Evolutionary conservation across 352 stramenopile genomes (phyloP).

Genomic region (Phytopythium boreale): DNA sequence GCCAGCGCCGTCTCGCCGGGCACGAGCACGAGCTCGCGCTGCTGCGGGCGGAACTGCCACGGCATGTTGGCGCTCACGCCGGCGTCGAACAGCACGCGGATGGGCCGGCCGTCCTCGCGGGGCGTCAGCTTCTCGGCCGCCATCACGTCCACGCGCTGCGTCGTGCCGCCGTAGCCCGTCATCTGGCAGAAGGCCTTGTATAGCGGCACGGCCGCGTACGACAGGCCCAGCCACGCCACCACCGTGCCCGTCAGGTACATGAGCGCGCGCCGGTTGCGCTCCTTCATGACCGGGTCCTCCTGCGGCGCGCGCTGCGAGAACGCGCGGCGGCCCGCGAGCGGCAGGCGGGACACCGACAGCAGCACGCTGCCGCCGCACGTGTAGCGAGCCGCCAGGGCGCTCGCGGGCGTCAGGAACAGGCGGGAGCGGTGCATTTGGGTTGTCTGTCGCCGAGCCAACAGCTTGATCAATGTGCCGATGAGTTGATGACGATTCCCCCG

Average conservation of each 20-base stretch:
- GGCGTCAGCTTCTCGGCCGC: slow-evolving; percentile 87
- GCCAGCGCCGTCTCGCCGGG: slow-evolving; percentile 98
- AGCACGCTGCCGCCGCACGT: slow-evolving; percentile 10
- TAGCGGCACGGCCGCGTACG: slow-evolving; percentile 96
- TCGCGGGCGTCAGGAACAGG: slow-evolving; percentile 17
- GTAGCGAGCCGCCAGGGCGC: slow-evolving; percentile 13
- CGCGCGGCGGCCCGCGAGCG: slow-evolving; percentile 18
- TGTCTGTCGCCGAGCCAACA: slow-evolving; percentile 8
- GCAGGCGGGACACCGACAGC: slow-evolving; percentile 3
- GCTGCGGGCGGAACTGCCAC: slow-evolving; percentile 96
- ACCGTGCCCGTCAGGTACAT: slow-evolving; percentile 94
- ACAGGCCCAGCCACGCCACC: slow-evolving; percentile 92
- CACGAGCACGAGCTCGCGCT: slow-evolving; percentile 91
- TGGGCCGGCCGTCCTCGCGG: slow-evolving; percentile 88
- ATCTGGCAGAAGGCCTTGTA: slow-evolving; percentile 99
- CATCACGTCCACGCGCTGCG: slow-evolving; percentile 74
- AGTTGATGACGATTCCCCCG: neutral
- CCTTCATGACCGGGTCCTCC: slow-evolving; percentile 56
- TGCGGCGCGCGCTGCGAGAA: slow-evolving; percentile 44
- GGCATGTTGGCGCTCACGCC: slow-evolving; percentile 94
- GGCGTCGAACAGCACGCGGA: slow-evolving; percentile 96
- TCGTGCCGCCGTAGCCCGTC: slow-evolving; percentile 96
- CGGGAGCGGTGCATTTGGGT: slow-evolving; percentile 23
- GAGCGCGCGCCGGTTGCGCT: slow-evolving; percentile 89
- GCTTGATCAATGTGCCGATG: neutral